phyloP scores from a whole-genome alignment of 331 rosid genomes.

The Pyracantha coccinea region DNA sequence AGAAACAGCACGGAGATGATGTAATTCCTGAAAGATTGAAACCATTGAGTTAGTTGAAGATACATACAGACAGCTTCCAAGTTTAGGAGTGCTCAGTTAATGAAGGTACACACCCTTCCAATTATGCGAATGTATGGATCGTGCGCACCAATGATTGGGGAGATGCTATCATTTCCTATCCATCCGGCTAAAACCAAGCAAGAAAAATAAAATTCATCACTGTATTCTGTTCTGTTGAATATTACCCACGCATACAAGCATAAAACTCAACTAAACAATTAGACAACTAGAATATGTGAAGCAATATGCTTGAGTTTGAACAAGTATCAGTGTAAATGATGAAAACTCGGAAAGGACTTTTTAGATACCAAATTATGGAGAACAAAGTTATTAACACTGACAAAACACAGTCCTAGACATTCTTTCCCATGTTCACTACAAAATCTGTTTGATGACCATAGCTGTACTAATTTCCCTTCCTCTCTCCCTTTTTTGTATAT shows the following conservation, averaged over 20 bases:
- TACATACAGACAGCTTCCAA: not conserved
- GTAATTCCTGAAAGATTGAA: conserved; percentile 60
- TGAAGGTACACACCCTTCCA: conserved; percentile 69
- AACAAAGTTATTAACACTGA: not conserved
- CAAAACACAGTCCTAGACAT: not conserved
- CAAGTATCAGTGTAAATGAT: not conserved
- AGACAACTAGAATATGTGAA: not conserved
- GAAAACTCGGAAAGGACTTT: not conserved
- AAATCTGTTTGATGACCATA: not conserved
- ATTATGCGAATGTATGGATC: conserved; percentile 65
- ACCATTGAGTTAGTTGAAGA: conserved; percentile 1
- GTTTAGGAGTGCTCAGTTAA: conserved; percentile 2
- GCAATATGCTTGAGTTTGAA: not conserved
- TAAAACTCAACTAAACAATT: conserved; percentile 6
- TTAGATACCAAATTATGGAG: not conserved
- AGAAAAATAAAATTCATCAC: conserved; percentile 25
- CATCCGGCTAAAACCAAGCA: conserved; percentile 73
- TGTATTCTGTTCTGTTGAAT: conserved; percentile 4
- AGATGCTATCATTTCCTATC: conserved; percentile 83
- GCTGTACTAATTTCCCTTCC: not conserved
- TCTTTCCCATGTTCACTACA: not conserved
- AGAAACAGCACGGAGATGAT: conserved; percentile 70
- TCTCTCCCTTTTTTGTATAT: not conserved
- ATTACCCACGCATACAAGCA: not conserved
- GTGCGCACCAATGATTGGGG: conserved; percentile 87